Evolutionary conservation across 2,329 filamentous ascomycete genomes (phyloP).

Genomic region (Colletotrichum cuscutae): DNA sequence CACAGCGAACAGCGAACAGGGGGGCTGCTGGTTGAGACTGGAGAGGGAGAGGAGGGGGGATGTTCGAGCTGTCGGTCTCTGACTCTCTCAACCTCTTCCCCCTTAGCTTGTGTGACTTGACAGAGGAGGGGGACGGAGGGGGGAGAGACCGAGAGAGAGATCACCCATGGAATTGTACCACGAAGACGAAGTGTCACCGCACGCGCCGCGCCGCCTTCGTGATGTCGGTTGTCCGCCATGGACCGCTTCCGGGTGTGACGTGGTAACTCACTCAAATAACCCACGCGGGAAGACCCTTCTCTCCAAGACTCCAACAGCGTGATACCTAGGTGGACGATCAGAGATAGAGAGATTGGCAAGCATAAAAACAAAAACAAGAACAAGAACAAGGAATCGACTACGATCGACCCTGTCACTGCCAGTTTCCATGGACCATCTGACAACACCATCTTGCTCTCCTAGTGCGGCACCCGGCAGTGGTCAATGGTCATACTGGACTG

Average conservation of each 20-base stretch:
- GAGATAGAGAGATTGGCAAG: neutral
- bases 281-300: neutral
- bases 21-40: neutral
- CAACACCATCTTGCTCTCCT: neutral
- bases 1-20: slow-evolving; percentile 16
- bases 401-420: neutral
- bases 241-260: slow-evolving; percentile 2
- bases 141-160: neutral
- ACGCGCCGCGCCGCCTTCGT: slow-evolving; percentile 21
- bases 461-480: neutral
- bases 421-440: neutral
- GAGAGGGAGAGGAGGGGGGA: neutral
- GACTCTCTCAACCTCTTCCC: neutral
- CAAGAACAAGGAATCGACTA: neutral
- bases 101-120: neutral
- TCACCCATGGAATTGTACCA: neutral
- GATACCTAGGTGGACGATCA: neutral
- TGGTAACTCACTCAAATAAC: neutral
- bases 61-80: neutral
- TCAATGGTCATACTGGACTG: slow-evolving; percentile 18
- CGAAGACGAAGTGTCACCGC: neutral
- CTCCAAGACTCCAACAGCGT: neutral
- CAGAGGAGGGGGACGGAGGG: neutral
- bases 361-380: neutral
- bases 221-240: neutral